phyloP scores from a whole-genome alignment of 164 flowering plant species.

The Malania oleifera region DNA sequence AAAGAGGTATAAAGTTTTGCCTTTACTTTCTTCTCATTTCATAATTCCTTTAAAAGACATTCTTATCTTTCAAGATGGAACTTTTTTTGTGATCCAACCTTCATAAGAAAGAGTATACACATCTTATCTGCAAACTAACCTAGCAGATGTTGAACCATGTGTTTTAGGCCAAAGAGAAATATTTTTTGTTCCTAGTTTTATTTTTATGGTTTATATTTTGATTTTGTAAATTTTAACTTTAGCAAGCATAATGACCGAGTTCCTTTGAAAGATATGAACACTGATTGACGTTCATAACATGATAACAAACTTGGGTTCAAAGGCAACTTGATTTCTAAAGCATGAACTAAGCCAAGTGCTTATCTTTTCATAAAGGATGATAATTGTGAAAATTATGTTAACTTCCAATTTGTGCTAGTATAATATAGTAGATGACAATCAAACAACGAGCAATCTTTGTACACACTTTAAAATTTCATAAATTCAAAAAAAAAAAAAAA shows the following conservation, averaged over 20 bases:
- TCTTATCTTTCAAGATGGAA: background rate
- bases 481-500: too few relatives aligned
- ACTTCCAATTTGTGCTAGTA: too few relatives aligned
- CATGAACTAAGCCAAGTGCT: too few relatives aligned
- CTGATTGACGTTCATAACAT: slow-evolving; percentile 81
- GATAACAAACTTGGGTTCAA: slow-evolving; percentile 79
- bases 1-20: too few relatives aligned
- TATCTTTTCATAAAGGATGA: too few relatives aligned
- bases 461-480: too few relatives aligned
- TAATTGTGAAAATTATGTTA: too few relatives aligned
- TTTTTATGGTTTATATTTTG: background rate
- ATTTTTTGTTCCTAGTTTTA: background rate
- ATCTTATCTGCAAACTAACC: slow-evolving; percentile 62
- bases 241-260: slow-evolving; percentile 90
- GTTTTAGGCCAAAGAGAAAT: slow-evolving; percentile 83
- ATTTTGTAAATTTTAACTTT: background rate
- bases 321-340: slow-evolving; percentile 26
- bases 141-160: slow-evolving; percentile 71
- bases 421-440: too few relatives aligned
- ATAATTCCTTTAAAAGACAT: too few relatives aligned
- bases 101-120: slow-evolving; percentile 58
- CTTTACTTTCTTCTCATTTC: too few relatives aligned
- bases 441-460: too few relatives aligned
- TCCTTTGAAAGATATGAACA: slow-evolving; percentile 75
- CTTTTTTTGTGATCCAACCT: slow-evolving; percentile 37